Conservation (phyloP, 768 basidiomycete species). For the Obba rivulosa region DNA sequence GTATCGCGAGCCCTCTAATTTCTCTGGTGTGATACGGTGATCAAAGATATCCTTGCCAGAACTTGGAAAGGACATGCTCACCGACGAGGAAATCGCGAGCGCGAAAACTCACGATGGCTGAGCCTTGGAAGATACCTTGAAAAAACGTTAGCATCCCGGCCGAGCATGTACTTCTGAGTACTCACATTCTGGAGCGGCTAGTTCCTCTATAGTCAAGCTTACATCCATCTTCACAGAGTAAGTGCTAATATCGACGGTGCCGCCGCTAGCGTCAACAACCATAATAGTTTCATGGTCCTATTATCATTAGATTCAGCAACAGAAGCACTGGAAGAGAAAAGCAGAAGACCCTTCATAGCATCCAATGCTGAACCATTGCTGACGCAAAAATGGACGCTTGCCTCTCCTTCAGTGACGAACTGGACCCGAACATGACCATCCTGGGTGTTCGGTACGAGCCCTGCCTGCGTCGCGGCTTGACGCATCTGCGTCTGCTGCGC, state of each 20-base stretch:
- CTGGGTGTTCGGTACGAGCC: conserved; percentile 38
- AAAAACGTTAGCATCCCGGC: background rate
- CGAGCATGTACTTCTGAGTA: background rate
- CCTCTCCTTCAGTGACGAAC: conserved; percentile 63
- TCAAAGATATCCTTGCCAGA: background rate
- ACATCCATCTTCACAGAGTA: conserved; percentile 36
- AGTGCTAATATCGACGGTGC: conserved; percentile 55
- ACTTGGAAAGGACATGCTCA: conserved; percentile 3
- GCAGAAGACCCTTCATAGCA: conserved; percentile 25
- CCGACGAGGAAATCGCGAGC: conserved; percentile 29
- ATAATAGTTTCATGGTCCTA: conserved; percentile 43
- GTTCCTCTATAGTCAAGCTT: conserved; percentile 35
- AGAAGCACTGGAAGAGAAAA: background rate
- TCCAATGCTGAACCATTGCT: conserved; percentile 39
- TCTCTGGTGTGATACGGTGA: conserved; percentile 14
- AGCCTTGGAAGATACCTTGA: conserved; percentile 36
- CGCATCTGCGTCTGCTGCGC: conserved; percentile 54
- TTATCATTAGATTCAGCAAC: background rate
- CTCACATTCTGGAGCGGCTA: conserved; percentile 31
- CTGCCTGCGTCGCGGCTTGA: conserved; percentile 44
- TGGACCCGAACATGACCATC: conserved; percentile 39
- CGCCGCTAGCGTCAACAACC: conserved; percentile 60
- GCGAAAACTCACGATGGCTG: conserved; percentile 32
- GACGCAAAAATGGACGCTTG: conserved; percentile 54
- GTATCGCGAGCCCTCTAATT: conserved; percentile 27